Evolutionary conservation across 1,284 basidiomycete genomes (phyloP).

Genomic region (Cryptococcus floricola): DNA sequence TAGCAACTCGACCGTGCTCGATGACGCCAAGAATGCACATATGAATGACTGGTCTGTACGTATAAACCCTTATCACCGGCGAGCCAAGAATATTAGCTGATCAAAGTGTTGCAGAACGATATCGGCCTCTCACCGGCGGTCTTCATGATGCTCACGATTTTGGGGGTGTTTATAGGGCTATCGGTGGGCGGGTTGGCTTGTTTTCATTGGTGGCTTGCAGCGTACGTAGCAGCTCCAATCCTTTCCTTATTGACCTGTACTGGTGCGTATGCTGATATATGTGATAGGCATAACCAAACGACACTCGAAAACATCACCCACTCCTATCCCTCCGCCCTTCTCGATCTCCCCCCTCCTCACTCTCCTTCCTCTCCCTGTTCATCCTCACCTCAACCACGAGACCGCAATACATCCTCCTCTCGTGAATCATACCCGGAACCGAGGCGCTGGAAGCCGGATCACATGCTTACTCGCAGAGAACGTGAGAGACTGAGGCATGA

Average conservation of each 20-base stretch:
- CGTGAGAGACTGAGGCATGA: constrained; percentile 64
- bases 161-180: constrained; percentile 62
- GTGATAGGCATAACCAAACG: constrained; percentile 72
- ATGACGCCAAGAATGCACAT: not conserved
- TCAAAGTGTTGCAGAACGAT: constrained; percentile 50
- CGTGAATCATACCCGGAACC: not conserved
- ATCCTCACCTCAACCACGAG: not conserved
- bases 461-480: constrained; percentile 68
- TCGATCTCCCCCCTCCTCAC: constrained; percentile 14
- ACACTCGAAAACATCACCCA: constrained; percentile 76
- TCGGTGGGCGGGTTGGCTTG: constrained; percentile 69
- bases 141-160: constrained; percentile 62
- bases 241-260: not conserved
- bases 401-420: not conserved
- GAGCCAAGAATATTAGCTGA: constrained; percentile 1
- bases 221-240: constrained; percentile 53
- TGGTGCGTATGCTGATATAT: not conserved
- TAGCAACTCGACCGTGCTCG: not conserved
- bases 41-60: constrained; percentile 4
- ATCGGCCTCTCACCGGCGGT: constrained; percentile 60
- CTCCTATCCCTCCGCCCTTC: constrained; percentile 54
- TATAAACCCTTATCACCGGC: not conserved
- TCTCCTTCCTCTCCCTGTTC: not conserved
- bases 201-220: constrained; percentile 75
- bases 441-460: constrained; percentile 55